Conservation (phyloP, 23 red algal species). For the Gracilaria gracilis region DNA sequence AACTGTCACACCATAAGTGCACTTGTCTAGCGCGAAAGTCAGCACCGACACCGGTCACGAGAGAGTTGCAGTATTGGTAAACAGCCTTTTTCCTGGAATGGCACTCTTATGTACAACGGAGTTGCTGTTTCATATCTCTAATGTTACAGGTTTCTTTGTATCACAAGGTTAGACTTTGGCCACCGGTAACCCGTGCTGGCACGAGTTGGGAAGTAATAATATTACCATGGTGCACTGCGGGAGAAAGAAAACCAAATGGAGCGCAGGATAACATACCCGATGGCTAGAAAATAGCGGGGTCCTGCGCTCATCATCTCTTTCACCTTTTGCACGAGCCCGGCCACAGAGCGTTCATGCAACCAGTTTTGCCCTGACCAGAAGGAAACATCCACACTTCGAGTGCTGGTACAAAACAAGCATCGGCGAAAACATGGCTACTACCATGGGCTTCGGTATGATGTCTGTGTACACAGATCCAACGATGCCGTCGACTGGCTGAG, state of each 20-base stretch:
- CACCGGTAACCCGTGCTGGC: background rate
- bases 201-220: background rate
- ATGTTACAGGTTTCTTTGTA: background rate
- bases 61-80: background rate
- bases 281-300: background rate
- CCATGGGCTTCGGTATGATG: slow-evolving; percentile 16
- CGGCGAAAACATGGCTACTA: slow-evolving; percentile 24
- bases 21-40: background rate
- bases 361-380: background rate
- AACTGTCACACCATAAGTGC: slow-evolving; percentile 22
- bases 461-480: slow-evolving; percentile 45
- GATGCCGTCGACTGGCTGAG: slow-evolving; percentile 34
- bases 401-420: slow-evolving; percentile 30
- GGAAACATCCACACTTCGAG: background rate
- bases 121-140: background rate
- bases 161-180: background rate
- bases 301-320: background rate
- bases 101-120: background rate
- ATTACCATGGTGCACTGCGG: background rate
- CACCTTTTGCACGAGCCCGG: background rate
- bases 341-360: slow-evolving; percentile 34
- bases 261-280: background rate
- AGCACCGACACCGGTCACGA: background rate
- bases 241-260: background rate
- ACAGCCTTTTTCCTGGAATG: background rate